A percentile compares a stretch with the other conserved stretches of the same genome.
Evolutionary conservation across 139 green algal genomes (phyloP).

Genomic region (Spirogloea muscicola): DNA sequence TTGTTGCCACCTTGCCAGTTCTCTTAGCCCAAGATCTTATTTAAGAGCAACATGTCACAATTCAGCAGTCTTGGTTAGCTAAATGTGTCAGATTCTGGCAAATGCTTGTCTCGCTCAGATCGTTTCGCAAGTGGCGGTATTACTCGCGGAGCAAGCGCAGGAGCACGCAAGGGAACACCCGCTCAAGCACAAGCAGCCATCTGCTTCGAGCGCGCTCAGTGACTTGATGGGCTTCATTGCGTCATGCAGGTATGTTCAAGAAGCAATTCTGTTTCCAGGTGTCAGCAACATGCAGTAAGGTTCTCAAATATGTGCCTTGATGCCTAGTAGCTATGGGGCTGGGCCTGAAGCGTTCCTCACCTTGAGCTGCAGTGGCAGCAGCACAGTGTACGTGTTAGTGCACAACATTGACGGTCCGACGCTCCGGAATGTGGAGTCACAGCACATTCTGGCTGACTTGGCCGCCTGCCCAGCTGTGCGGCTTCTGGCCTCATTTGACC

Average conservation of each 20-base stretch:
- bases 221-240: neutral
- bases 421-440: conserved; percentile 46
- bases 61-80: no score
- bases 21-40: no score
- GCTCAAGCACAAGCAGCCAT: neutral
- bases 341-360: neutral
- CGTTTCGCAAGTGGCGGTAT: neutral
- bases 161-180: neutral
- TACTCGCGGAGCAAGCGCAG: neutral
- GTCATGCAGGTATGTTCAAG: no score
- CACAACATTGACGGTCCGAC: conserved; percentile 84
- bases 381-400: conserved; percentile 60
- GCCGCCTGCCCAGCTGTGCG: conserved; percentile 59
- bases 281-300: no score
- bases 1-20: no score
- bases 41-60: no score
- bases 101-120: no score
- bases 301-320: no score
- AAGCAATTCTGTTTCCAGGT: no score
- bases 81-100: no score
- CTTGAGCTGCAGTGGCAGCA: neutral
- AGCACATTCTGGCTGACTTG: conserved; percentile 67
- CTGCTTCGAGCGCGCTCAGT: neutral
- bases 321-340: no score
- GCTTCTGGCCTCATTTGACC: conserved; percentile 74